Conservation (phyloP, 2,329 filamentous ascomycete species). For the Ceratocystis cubensis region DNA sequence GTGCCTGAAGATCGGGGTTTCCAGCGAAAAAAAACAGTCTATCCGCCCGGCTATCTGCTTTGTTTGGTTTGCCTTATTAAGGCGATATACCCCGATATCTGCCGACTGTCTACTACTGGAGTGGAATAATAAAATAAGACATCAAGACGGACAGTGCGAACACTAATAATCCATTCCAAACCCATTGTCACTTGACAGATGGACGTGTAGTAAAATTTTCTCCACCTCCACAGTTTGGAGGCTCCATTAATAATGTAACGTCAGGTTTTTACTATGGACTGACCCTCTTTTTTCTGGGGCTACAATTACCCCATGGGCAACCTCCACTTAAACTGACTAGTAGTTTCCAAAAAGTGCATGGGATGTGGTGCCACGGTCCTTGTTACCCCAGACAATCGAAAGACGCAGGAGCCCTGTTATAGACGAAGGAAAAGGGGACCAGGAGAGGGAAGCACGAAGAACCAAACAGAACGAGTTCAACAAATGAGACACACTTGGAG, state of each 20-base stretch:
- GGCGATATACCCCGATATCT: too few relatives aligned
- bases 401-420: background rate
- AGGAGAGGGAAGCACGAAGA: background rate
- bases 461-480: background rate
- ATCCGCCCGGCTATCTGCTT: too few relatives aligned
- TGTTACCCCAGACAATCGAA: conserved; percentile 15
- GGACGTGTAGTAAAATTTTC: background rate
- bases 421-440: background rate
- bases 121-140: background rate
- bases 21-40: too few relatives aligned
- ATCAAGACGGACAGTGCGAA: background rate
- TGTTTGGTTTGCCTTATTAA: too few relatives aligned
- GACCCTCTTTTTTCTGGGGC: background rate
- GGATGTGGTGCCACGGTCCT: conserved; percentile 14
- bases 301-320: conserved; percentile 13
- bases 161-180: background rate
- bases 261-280: background rate
- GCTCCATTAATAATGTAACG: background rate
- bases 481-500: background rate
- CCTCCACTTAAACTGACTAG: conserved; percentile 9
- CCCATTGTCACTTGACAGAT: conserved; percentile 7
- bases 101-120: background rate
- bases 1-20: too few relatives aligned
- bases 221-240: background rate
- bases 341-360: conserved; percentile 11